These are phyloP conservation scores for Coemansia asiatica DNA, from an alignment of 192 early-diverging fungal genomes.

Conservation along the genomic window DNA sequence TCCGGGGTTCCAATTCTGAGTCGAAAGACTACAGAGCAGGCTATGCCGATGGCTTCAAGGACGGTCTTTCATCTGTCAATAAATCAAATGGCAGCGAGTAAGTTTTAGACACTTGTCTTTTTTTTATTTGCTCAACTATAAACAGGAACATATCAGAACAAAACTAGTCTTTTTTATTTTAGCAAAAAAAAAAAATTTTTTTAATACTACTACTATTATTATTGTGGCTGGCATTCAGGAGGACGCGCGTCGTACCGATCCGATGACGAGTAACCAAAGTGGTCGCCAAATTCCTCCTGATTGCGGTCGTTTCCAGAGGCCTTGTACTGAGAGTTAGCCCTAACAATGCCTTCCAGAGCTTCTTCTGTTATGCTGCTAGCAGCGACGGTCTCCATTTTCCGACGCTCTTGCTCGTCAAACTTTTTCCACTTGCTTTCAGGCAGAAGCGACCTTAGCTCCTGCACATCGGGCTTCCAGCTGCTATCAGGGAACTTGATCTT, in stretches of 20 bases:
- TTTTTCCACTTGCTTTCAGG: slow-evolving; percentile 12
- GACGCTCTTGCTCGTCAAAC: neutral
- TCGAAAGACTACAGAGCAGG: slow-evolving; percentile 21
- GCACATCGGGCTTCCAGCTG: slow-evolving; percentile 27
- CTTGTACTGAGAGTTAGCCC: neutral
- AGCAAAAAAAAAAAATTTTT: slow-evolving; percentile 1
- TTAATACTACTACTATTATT: neutral
- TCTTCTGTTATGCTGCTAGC: neutral
- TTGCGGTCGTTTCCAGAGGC: no score
- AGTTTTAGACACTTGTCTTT: neutral
- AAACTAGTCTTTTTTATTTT: neutral
- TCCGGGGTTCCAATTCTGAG: neutral
- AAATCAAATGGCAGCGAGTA: neutral
- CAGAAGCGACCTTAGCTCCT: slow-evolving; percentile 18
- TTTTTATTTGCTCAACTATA: slow-evolving; percentile 1
- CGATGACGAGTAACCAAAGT: no score
- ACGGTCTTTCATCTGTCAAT: slow-evolving; percentile 21
- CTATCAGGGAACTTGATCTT: slow-evolving; percentile 81
- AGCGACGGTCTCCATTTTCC: neutral
- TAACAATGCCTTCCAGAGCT: neutral
- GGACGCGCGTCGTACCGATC: no score
- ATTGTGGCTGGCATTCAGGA: no score
- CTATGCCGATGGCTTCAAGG: slow-evolving; percentile 41
- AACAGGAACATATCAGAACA: neutral
- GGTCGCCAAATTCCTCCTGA: no score